Conservation (phyloP, 2,329 filamentous ascomycete genomes). For the Colletotrichum sp. region DNA sequence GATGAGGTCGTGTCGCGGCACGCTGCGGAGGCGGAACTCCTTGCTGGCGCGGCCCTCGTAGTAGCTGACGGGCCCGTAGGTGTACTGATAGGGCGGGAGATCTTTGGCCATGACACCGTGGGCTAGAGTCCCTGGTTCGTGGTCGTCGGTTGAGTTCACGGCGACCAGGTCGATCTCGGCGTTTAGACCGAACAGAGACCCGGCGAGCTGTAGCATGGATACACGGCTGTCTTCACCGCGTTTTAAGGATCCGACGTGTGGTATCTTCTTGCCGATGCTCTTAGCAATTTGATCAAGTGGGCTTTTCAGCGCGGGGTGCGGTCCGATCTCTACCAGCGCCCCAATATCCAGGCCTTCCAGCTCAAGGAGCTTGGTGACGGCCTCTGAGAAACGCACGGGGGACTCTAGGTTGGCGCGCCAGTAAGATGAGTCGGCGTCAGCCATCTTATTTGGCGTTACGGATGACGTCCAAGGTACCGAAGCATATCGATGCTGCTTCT, state of each 20-base stretch:
- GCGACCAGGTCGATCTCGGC: not conserved
- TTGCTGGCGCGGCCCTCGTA: not conserved
- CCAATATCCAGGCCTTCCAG: not conserved
- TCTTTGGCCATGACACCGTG: not conserved
- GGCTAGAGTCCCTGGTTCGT: rapidly evolving
- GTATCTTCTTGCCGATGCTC: not conserved
- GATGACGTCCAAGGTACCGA: not conserved
- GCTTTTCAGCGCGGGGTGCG: not conserved
- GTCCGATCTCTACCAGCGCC: not conserved
- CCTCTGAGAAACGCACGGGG: not conserved
- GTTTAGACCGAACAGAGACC: not conserved
- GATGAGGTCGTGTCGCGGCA: not conserved
- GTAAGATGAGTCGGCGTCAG: not conserved
- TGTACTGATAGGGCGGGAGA: not conserved
- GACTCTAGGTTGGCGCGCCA: not conserved
- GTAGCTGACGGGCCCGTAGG: not conserved
- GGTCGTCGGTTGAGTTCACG: not conserved
- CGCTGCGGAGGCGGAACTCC: not conserved
- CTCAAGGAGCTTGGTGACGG: not conserved
- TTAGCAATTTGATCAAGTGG: not conserved
- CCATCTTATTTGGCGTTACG: not conserved
- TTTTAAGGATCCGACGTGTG: not conserved
- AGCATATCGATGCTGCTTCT: not conserved
- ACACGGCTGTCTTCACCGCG: not conserved
- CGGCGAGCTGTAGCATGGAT: not conserved